Percentiles rank a stretch among this genome's conserved stretches.
Evolutionary conservation across 176 grass and related monocot species (phyloP).

Genomic region (Miscanthus lutarioriparius): DNA sequence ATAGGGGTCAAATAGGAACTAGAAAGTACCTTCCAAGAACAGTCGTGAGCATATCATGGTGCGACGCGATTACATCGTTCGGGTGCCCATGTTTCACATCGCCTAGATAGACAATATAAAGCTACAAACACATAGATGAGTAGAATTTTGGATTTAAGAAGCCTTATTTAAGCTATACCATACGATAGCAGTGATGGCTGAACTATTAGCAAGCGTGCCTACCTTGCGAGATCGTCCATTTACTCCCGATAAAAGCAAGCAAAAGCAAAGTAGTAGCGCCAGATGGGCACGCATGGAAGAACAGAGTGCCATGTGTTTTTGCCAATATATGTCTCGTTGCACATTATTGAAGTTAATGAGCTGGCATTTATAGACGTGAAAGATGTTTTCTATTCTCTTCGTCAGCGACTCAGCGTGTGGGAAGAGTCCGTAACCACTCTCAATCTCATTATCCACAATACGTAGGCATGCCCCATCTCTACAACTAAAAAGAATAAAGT

Average conservation of each 20-base stretch:
- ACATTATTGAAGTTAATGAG: neutral
- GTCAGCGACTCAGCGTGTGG: neutral
- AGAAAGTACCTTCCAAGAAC: conserved; percentile 36
- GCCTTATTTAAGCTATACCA: neutral
- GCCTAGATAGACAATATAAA: conserved; percentile 34
- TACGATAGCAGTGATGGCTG: too few species aligned
- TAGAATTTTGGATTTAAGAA: neutral
- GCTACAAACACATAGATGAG: neutral
- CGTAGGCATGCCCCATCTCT: too few species aligned
- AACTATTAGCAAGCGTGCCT: neutral
- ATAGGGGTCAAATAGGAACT: neutral
- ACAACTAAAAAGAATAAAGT: too few species aligned
- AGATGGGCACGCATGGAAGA: neutral
- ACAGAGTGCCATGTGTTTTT: neutral
- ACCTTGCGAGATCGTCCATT: neutral
- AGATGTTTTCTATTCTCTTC: too few species aligned
- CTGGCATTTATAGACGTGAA: neutral
- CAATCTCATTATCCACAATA: neutral
- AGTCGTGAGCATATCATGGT: conserved; percentile 36
- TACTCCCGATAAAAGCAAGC: neutral
- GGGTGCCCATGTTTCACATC: conserved; percentile 28
- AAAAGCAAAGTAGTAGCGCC: neutral
- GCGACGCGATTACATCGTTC: neutral
- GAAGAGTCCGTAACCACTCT: neutral
- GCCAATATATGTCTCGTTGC: neutral